Conservation (phyloP, 1,284 basidiomycete species). For the Rhodofomes roseus region DNA sequence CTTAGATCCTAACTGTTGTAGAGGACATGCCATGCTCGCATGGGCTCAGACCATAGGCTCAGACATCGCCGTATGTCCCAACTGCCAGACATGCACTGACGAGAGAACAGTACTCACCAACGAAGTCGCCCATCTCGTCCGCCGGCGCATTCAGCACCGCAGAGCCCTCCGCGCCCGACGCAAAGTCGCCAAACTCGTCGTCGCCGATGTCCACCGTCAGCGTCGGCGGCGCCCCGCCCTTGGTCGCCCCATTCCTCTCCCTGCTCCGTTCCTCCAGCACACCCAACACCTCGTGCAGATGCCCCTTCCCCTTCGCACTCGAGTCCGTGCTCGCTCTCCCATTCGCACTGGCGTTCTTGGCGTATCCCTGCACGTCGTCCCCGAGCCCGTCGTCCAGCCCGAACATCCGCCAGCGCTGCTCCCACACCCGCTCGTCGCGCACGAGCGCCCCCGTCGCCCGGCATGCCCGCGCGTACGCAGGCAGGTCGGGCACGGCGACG, state of each 20-base stretch:
- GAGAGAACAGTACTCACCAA: constrained; percentile 30
- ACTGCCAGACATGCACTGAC: no score
- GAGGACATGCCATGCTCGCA: no score
- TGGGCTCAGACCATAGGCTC: no score
- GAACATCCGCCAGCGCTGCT: constrained; percentile 62
- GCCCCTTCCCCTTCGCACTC: neutral
- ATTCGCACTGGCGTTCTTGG: constrained; percentile 15
- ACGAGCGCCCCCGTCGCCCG: constrained; percentile 64
- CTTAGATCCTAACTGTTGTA: neutral
- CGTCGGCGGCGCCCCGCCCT: constrained; percentile 48
- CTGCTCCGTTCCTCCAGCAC: constrained; percentile 48
- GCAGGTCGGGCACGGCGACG: constrained; percentile 76
- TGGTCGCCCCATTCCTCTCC: constrained; percentile 32
- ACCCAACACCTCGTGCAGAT: constrained; percentile 52
- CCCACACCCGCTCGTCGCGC: constrained; percentile 74
- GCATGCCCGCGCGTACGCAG: constrained; percentile 66
- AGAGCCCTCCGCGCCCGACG: constrained; percentile 32
- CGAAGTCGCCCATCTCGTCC: constrained; percentile 56
- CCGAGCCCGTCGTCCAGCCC: constrained; percentile 37
- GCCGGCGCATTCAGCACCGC: constrained; percentile 30
- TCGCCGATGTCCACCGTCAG: constrained; percentile 52
- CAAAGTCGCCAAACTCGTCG: constrained; percentile 92
- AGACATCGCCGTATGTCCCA: no score
- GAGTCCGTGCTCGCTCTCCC: neutral
- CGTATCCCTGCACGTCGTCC: neutral